These are phyloP conservation scores for Vitis cinerea DNA, from an alignment of 164 flowering plant species.

Conservation along the genomic window DNA sequence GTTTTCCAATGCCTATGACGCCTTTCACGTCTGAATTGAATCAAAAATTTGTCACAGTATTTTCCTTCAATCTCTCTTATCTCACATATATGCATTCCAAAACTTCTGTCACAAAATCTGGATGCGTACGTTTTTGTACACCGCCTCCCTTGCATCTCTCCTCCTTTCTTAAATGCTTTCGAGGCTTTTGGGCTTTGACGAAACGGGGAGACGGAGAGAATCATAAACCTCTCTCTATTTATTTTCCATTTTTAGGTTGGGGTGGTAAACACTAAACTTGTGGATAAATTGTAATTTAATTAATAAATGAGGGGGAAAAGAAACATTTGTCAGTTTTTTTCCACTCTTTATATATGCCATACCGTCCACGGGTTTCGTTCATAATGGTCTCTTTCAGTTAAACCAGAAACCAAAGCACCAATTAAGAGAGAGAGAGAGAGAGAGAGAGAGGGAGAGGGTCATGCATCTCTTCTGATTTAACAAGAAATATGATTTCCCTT, in stretches of 20 bases:
- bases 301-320: no score
- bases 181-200: no score
- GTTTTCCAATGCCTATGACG: slow-evolving; percentile 20
- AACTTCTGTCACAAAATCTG: slow-evolving; percentile 5
- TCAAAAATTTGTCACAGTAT: slow-evolving; percentile 9
- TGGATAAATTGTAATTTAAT: no score
- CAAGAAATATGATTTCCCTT: slow-evolving; percentile 10
- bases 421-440: slow-evolving; percentile 7
- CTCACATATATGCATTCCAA: slow-evolving; percentile 13
- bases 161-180: no score
- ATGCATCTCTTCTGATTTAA: slow-evolving; percentile 34
- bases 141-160: no score
- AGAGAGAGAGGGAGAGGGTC: slow-evolving; percentile 16
- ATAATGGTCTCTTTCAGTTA: slow-evolving; percentile 17
- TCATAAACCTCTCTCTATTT: no score
- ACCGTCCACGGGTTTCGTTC: slow-evolving; percentile 11
- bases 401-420: slow-evolving; percentile 20
- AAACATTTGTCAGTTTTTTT: slow-evolving; percentile 12
- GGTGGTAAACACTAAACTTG: no score
- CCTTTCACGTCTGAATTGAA: slow-evolving; percentile 15
- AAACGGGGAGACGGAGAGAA: no score
- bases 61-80: slow-evolving; percentile 6
- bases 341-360: slow-evolving; percentile 9
- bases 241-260: no score
- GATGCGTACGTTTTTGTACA: no score